Conservation (phyloP, 225 moss, liverwort and hornwort species). For the Sphagnum contortum region DNA sequence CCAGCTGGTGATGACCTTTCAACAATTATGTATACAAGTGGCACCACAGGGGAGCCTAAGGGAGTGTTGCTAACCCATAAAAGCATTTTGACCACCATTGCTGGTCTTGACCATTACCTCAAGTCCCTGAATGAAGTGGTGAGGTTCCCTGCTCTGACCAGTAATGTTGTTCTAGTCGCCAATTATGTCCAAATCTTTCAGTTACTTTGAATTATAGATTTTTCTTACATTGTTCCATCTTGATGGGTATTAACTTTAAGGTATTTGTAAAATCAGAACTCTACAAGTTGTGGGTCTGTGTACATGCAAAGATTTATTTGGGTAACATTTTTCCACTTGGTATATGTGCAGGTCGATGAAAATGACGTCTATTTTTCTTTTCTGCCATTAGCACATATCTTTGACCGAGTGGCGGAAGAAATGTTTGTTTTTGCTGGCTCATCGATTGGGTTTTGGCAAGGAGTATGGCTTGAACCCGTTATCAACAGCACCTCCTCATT, state of each 20-base stretch:
- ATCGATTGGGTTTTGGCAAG: constrained; percentile 80
- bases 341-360: constrained; percentile 25
- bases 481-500: too few relatives aligned
- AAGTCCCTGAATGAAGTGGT: constrained; percentile 51
- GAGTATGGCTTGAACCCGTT: constrained; percentile 28
- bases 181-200: too few relatives aligned
- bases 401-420: constrained; percentile 70
- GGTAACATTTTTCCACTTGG: too few relatives aligned
- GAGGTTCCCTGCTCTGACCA: constrained; percentile 1
- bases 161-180: too few relatives aligned
- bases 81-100: constrained; percentile 46
- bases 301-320: too few relatives aligned
- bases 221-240: too few relatives aligned
- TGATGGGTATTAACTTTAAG: too few relatives aligned
- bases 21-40: constrained; percentile 90
- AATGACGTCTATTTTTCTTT: constrained; percentile 64
- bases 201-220: too few relatives aligned
- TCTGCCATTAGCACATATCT: constrained; percentile 81
- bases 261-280: too few relatives aligned
- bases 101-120: constrained; percentile 36
- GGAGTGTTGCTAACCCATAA: constrained; percentile 63
- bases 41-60: constrained; percentile 86
- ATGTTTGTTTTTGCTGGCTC: constrained; percentile 48
- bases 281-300: too few relatives aligned
- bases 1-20: constrained; percentile 56